A percentile compares a stretch with the other conserved stretches of the same genome.
These are phyloP conservation scores for Trebouxia gelatinosa DNA, from an alignment of 163 green algal species.

Conservation along the genomic window DNA sequence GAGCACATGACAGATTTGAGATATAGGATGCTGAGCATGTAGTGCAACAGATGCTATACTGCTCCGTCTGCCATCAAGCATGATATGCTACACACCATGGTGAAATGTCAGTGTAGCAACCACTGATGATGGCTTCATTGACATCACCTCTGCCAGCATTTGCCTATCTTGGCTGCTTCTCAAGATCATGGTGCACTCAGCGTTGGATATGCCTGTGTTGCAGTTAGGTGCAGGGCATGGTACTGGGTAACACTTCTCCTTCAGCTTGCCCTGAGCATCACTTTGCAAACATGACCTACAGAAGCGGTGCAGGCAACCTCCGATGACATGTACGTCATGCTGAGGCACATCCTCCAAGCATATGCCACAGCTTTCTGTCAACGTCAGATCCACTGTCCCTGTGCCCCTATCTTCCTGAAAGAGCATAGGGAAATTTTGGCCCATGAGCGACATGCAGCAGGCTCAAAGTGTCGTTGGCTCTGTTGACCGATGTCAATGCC, in stretches of 20 bases:
- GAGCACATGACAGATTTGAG: too few species aligned
- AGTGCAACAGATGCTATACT: too few species aligned
- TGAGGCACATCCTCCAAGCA: constrained; percentile 18
- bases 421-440: too few species aligned
- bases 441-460: neutral
- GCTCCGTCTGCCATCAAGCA: too few species aligned
- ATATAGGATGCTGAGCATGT: too few species aligned
- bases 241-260: neutral
- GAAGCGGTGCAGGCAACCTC: constrained; percentile 23
- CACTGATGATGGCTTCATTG: too few species aligned
- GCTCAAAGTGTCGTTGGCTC: neutral
- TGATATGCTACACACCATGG: too few species aligned
- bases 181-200: neutral
- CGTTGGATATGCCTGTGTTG: neutral
- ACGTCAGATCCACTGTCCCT: neutral
- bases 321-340: neutral
- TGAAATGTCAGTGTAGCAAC: too few species aligned
- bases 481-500: too few species aligned
- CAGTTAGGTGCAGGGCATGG: neutral
- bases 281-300: constrained; percentile 7
- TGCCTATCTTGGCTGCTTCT: neutral
- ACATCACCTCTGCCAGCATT: constrained; percentile 1
- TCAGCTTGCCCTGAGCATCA: neutral
- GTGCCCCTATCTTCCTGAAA: too few species aligned
- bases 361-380: constrained; percentile 8